A percentile compares a stretch with the other conserved stretches of the same genome.
phyloP scores from a whole-genome alignment of 805 yeast species.

The Lipomyces kockii region DNA sequence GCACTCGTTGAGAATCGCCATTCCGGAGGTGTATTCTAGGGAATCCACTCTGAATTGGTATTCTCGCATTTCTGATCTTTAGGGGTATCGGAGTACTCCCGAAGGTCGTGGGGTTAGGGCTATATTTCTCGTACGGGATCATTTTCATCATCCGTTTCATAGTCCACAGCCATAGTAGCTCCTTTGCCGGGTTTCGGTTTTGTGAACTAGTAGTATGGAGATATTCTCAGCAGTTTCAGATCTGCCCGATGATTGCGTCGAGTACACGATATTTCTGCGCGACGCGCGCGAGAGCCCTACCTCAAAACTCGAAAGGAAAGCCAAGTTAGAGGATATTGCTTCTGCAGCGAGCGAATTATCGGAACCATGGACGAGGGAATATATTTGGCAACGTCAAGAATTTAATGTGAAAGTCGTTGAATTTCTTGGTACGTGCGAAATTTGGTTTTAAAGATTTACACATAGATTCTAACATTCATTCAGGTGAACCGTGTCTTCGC shows the following conservation, averaged over 20 bases:
- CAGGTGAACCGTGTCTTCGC: conserved; percentile 35
- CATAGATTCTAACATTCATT: neutral
- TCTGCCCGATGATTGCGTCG: conserved; percentile 29
- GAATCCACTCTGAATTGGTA: too few relatives aligned
- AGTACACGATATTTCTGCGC: conserved; percentile 21
- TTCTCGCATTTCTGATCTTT: too few relatives aligned
- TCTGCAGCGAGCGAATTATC: conserved; percentile 13
- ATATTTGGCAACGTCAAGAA: conserved; percentile 40
- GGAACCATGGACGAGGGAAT: conserved; percentile 25
- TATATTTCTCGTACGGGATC: too few relatives aligned
- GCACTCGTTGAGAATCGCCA: conserved; percentile 4
- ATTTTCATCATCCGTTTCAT: neutral
- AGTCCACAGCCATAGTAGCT: neutral
- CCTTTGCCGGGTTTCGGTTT: neutral
- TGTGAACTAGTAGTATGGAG: conserved; percentile 15
- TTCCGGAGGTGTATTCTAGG: too few relatives aligned
- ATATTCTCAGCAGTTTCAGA: conserved; percentile 20
- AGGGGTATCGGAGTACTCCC: too few relatives aligned
- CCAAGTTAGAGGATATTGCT: conserved; percentile 7
- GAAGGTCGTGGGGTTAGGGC: too few relatives aligned
- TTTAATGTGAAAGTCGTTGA: conserved; percentile 31
- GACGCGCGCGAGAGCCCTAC: neutral
- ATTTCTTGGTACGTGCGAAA: conserved; percentile 10
- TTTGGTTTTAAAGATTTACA: neutral
- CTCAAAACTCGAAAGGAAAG: neutral